These are phyloP conservation scores for Stropharia rugosoannulata DNA, from an alignment of 768 basidiomycete species.

Conservation along the genomic window DNA sequence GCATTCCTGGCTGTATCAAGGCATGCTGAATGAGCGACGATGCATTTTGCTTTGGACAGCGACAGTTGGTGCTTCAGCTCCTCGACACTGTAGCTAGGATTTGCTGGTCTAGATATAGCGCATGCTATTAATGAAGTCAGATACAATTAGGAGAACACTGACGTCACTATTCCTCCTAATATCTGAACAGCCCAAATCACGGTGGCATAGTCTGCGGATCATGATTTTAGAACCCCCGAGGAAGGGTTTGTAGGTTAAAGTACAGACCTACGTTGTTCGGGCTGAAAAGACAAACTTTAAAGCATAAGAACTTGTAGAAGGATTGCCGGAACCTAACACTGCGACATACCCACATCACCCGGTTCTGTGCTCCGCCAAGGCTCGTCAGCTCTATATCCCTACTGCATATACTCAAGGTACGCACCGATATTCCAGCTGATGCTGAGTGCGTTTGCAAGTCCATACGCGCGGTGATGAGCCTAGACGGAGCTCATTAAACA, in stretches of 20 bases:
- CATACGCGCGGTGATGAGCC: constrained; percentile 40
- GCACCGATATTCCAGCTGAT: constrained; percentile 49
- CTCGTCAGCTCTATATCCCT: not conserved
- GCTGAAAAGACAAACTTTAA: constrained; percentile 59
- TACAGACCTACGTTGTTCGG: constrained; percentile 60
- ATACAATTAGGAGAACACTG: constrained; percentile 18
- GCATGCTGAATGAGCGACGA: constrained; percentile 48
- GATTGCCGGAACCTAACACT: not conserved
- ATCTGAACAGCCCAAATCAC: constrained; percentile 61
- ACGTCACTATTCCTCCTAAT: constrained; percentile 60
- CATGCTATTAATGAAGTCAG: constrained; percentile 10
- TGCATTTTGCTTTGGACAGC: constrained; percentile 42
- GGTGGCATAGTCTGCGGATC: constrained; percentile 47
- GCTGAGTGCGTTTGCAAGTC: constrained; percentile 54
- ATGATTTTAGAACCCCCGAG: not conserved
- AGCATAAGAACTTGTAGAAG: not conserved
- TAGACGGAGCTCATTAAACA: constrained; percentile 8
- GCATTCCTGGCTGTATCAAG: constrained; percentile 45
- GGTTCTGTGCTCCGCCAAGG: constrained; percentile 32
- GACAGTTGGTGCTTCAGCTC: constrained; percentile 60
- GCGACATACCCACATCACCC: constrained; percentile 48
- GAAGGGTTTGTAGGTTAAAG: not conserved
- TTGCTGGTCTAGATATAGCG: constrained; percentile 48
- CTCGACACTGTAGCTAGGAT: constrained; percentile 56
- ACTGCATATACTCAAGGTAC: constrained; percentile 9